These are phyloP conservation scores for Uncinocarpus reesii DNA, from an alignment of 2,329 filamentous ascomycete genomes.

Conservation along the genomic window DNA sequence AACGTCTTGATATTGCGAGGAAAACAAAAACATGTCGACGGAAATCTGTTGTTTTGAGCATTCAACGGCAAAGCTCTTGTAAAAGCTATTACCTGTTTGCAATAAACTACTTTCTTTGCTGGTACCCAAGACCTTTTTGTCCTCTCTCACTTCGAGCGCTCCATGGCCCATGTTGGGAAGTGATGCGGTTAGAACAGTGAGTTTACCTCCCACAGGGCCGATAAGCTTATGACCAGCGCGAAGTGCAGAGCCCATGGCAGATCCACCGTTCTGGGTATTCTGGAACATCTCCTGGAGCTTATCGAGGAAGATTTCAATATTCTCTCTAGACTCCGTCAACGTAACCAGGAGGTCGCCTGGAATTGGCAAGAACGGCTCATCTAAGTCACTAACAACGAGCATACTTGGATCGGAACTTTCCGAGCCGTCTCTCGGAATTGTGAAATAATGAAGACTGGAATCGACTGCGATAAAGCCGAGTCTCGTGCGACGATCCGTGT, in stretches of 20 bases:
- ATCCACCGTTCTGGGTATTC: slow-evolving; percentile 77
- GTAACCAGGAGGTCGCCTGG: slow-evolving; percentile 86
- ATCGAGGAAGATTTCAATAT: slow-evolving; percentile 80
- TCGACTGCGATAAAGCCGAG: slow-evolving; percentile 94
- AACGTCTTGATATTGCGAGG: slow-evolving; percentile 92
- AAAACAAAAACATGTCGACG: slow-evolving; percentile 96
- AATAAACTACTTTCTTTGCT: slow-evolving; percentile 80
- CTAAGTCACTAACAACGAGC: slow-evolving; percentile 87
- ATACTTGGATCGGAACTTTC: slow-evolving; percentile 78
- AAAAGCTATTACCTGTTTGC: slow-evolving; percentile 90
- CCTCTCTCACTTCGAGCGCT: slow-evolving; percentile 84
- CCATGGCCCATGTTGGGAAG: slow-evolving; percentile 83
- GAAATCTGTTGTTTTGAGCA: slow-evolving; percentile 98
- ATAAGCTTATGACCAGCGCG: slow-evolving; percentile 93
- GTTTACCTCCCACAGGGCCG: slow-evolving; percentile 85
- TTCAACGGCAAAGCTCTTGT: slow-evolving; percentile 97
- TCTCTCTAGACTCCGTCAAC: slow-evolving; percentile 75
- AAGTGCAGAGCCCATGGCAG: slow-evolving; percentile 90
- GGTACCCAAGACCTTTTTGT: slow-evolving; percentile 90
- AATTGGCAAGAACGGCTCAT: slow-evolving; percentile 92
- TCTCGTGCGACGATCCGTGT: slow-evolving; percentile 83
- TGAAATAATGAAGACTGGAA: slow-evolving; percentile 90
- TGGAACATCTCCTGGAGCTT: slow-evolving; percentile 96
- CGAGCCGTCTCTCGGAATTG: slow-evolving; percentile 76
- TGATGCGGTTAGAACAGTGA: slow-evolving; percentile 80